phyloP scores from a whole-genome alignment of 495 filamentous ascomycete genomes.

The Platismatia glauca region DNA sequence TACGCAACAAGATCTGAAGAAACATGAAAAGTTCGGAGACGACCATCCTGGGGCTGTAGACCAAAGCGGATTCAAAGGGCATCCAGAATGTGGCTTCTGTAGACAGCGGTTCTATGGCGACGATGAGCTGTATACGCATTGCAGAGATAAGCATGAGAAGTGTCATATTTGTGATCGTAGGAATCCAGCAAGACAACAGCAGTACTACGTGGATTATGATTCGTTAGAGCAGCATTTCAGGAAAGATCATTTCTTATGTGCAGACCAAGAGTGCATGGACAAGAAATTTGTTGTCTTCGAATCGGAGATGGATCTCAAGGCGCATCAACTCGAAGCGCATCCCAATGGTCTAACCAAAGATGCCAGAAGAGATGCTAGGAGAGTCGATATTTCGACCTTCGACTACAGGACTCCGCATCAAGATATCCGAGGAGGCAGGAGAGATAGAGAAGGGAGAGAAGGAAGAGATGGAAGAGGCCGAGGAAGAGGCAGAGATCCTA shows the following conservation, averaged over 20 bases:
- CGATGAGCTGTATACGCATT: conserved; percentile 90
- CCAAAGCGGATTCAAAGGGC: conserved; percentile 93
- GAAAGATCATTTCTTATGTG: conserved; percentile 77
- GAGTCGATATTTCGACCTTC: conserved; percentile 81
- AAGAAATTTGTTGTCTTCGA: conserved; percentile 99
- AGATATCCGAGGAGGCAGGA: conserved; percentile 50
- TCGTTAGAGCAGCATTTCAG: conserved; percentile 76
- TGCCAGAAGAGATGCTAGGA: conserved; percentile 69
- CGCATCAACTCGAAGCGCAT: conserved; percentile 69
- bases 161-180: conserved; percentile 88
- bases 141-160: conserved; percentile 82
- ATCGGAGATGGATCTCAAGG: conserved; percentile 87
- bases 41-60: conserved; percentile 82
- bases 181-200: conserved; percentile 58
- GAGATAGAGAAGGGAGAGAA: conserved; percentile 37
- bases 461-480: conserved; percentile 39
- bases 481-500: conserved; percentile 64
- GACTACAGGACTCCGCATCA: conserved; percentile 68
- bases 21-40: conserved; percentile 85
- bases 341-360: conserved; percentile 73
- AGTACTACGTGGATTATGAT: conserved; percentile 85
- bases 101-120: conserved; percentile 86
- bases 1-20: conserved; percentile 64
- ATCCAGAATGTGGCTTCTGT: conserved; percentile 92
- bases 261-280: conserved; percentile 78